Conservation (phyloP, 1,284 basidiomycete genomes). For the Ceratorhiza oryzae-sativae region DNA sequence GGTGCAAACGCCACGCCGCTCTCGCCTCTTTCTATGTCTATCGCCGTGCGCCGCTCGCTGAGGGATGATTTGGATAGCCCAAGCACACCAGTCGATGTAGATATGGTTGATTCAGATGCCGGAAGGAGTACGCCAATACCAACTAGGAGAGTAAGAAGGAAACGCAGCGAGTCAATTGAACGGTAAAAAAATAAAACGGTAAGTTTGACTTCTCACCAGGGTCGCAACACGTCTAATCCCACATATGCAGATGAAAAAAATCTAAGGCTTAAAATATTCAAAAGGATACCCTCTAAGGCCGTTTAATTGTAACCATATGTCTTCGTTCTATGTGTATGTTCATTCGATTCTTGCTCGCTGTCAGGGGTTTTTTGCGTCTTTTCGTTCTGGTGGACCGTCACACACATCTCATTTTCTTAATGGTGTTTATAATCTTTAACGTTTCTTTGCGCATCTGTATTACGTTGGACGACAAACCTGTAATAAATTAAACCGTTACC, state of each 20-base stretch:
- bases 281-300: slow-evolving; percentile 25
- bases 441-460: slow-evolving; percentile 2
- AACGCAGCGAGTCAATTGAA: slow-evolving; percentile 33
- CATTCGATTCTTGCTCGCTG: not conserved
- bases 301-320: slow-evolving; percentile 1
- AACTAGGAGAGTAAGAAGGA: slow-evolving; percentile 26
- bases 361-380: not conserved
- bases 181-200: slow-evolving; percentile 22
- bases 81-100: slow-evolving; percentile 21
- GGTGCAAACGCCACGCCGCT: slow-evolving; percentile 34
- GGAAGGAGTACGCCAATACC: slow-evolving; percentile 29
- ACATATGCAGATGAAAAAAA: slow-evolving; percentile 4
- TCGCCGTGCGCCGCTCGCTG: slow-evolving; percentile 18
- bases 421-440: slow-evolving; percentile 11
- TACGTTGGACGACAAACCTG: not conserved
- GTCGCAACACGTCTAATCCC: not conserved
- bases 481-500: slow-evolving; percentile 8
- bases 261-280: not conserved
- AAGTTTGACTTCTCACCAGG: not conserved
- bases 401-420: not conserved
- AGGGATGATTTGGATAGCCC: slow-evolving; percentile 19
- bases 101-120: slow-evolving; percentile 23
- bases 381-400: slow-evolving; percentile 28
- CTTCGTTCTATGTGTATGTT: slow-evolving; percentile 27
- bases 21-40: slow-evolving; percentile 16